Percentiles rank a stretch among this genome's conserved stretches.
Conservation (phyloP, 768 basidiomycete species). For the Termitomyces sp. region DNA sequence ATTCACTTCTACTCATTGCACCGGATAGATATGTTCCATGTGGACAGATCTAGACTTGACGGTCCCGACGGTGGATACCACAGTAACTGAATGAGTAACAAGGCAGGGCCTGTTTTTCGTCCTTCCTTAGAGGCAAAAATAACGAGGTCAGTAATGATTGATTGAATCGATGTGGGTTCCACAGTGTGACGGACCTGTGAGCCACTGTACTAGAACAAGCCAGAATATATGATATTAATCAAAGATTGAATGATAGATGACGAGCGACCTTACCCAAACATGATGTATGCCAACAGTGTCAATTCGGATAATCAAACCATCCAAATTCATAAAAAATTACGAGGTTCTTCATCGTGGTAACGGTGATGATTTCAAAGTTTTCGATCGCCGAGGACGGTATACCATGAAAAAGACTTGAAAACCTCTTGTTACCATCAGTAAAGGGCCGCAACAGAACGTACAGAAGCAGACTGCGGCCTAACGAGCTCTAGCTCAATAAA, state of each 20-base stretch:
- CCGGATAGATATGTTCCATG: neutral
- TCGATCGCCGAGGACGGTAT: neutral
- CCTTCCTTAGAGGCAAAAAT: neutral
- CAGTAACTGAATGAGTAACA: neutral
- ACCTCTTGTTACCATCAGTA: neutral
- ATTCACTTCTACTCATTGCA: neutral
- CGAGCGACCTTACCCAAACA: neutral
- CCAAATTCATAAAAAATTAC: neutral
- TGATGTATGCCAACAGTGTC: no score
- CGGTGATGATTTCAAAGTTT: neutral
- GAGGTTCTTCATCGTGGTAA: neutral
- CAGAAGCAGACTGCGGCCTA: neutral
- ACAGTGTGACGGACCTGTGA: neutral
- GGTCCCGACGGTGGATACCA: neutral
- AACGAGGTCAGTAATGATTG: no score
- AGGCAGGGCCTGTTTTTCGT: neutral
- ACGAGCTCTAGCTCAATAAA: neutral
- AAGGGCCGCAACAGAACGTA: neutral
- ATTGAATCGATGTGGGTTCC: neutral
- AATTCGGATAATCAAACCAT: neutral
- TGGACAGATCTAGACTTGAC: neutral
- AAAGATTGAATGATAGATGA: neutral
- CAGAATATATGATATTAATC: neutral
- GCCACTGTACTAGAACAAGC: neutral
- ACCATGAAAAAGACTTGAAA: neutral